Conservation (phyloP, 23 red algal species). For the Pyropia haitanensis region DNA sequence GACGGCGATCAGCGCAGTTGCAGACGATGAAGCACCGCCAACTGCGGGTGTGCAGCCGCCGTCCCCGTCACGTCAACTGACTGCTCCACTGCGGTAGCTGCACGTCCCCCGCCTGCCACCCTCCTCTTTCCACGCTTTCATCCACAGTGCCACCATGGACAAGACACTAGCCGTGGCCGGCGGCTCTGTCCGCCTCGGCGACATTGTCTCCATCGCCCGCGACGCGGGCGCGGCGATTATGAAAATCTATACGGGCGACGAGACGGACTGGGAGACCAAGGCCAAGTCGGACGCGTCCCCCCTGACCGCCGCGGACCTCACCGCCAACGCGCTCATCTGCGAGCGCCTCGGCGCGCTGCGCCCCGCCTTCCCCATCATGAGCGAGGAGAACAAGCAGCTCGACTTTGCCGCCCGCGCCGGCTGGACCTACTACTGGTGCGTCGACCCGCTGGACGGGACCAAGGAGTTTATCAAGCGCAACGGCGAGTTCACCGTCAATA, state of each 20-base stretch:
- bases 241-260: conserved; percentile 42
- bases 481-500: conserved; percentile 77
- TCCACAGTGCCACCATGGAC: too few species aligned
- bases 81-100: too few species aligned
- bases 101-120: too few species aligned
- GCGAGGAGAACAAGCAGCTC: conserved; percentile 50
- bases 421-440: conserved; percentile 70
- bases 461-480: conserved; percentile 83
- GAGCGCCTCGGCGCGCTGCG: conserved; percentile 6
- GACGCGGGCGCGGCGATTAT: conserved; percentile 47
- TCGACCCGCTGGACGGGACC: conserved; percentile 73
- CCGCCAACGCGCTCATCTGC: conserved; percentile 63
- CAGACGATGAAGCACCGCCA: too few species aligned
- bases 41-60: too few species aligned
- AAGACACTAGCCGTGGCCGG: too few species aligned
- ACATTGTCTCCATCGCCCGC: conserved; percentile 1
- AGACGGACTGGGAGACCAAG: conserved; percentile 28
- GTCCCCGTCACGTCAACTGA: too few species aligned
- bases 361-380: conserved; percentile 59
- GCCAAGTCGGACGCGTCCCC: conserved; percentile 64
- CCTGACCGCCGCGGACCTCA: conserved; percentile 54
- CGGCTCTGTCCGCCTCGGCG: background rate
- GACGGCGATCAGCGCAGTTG: too few species aligned
- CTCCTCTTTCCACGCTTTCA: too few species aligned
- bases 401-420: conserved; percentile 8